Base-by-base conservation (phyloP, 1,284 basidiomycete genomes). In the Cutaneotrichosporon cyanovorans region DNA sequence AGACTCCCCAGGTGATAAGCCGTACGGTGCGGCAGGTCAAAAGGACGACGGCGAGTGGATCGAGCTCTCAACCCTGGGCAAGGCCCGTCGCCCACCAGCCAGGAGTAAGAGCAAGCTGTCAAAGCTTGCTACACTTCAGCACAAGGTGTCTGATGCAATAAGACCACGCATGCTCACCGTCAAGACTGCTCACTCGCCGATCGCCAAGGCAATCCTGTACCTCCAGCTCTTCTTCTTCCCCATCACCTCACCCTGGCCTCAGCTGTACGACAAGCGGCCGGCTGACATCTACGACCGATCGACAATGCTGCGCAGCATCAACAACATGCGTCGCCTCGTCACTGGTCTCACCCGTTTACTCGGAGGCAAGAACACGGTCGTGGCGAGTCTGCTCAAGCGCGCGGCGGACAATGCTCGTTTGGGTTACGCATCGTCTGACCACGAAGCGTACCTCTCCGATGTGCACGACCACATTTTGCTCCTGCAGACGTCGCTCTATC, bases 391-490 rank as follows among this genome's bases (percentile, higher is more conserved):
- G 48, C 76, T 82, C 48, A 93, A 93, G 67, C 76, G 91, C 9
- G 75, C 73, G 56, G 72, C 50, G 52, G 78, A 50, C 73, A 38
- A 38, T 23, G 37, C 7, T 11, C 9, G 32, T 6, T 6, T 34
- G 14, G 32, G 32, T 6, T 16, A 34, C 32, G 72, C 42, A 66
- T 53, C 40, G 12, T 48, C 50, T 4, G 84, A 86, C 55, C 77
- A 89, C 31, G 83, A 79, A 5, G 86, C 91, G 15, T 91, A 96
- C 66, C 80, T 95, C 73, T 88, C 87, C 37, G 92, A 97, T 68
- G 80, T 97, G 4, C 86, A 92, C 76, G 89, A 97, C 72, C 92
- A 97, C 68, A 90, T 96, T 55, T 70, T 92, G 23, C 83, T 87
- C 2, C 76, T 96, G 55, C 85, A 92, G 59, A 83, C 86, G 58